Evolutionary conservation across 2,329 filamentous ascomycete genomes (phyloP), one percentile per base, ranked within the genome.

Genomic region (Eurotiales sp.): DNA sequence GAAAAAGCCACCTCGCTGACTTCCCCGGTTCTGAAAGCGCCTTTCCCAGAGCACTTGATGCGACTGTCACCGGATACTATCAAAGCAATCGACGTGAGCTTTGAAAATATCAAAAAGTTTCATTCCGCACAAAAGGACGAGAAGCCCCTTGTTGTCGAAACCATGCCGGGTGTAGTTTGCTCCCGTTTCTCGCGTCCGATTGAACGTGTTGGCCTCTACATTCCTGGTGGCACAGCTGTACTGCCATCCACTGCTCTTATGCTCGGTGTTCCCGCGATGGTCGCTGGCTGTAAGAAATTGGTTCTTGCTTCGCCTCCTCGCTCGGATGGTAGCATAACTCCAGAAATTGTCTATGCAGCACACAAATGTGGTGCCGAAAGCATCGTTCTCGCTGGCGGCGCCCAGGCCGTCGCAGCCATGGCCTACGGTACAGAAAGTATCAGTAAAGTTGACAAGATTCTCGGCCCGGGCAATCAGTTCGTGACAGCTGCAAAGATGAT

Each of bases 401-500:
- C 92, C 0, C 93, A 99, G 74, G 93, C 93, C 39, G 85, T 99
- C 32, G 93, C 92, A 17, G 93, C 93, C 43, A 87, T 99, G 86
- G 93, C 93, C 2, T 99, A 99, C 72, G 93, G 93, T 43, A 99
- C 93, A 0, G 87, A 96, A 72, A 92, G 85, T 61, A 84, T 99
- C 46, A 88, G 79, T 70, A 99, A 99, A 76, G 93, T 99, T 7
- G 93, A 99, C 78, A 99, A 99, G 82, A 96, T 99, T 61, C 83
- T 97, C 11, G 93, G 93, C 0, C 93, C 93, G 2, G 93, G 93
- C 30, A 99, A 99, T 73, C 93, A 97, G 71, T 99, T 97, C 66
- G 93, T 99, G 36, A 99, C 93, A 0, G 93, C 93, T 0, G 93
- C 89, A 47, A 99, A 99, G 81, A 99, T 99, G 93, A 81, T 91